Evolutionary conservation across 176 grass and related monocot genomes (phyloP), one percentile per base, ranked within the genome.

Genomic region (Triticum monococcum): DNA sequence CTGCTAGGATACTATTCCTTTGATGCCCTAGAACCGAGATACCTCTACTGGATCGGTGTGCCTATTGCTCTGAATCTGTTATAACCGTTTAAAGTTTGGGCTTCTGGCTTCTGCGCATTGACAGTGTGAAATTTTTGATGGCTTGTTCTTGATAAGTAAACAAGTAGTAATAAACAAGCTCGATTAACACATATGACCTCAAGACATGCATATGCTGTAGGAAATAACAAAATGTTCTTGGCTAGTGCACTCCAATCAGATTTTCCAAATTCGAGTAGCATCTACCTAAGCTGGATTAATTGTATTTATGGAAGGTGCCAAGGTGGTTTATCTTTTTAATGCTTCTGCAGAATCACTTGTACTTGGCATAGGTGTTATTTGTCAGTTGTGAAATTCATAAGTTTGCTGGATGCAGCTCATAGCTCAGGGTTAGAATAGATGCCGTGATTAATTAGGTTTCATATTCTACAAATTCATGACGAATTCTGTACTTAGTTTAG

Each of bases 181-280:
- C 37, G n/a, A 7, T 59, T 60, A 22, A 50, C 16, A 48, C 35
- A 16, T 43, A 68, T 23, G 35, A 68, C 14, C 72, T 60, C 9
- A 33, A 45, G 13, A 45, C 7, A 35, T 76, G 18, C 25, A 76
- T 81, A 72, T 83, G 22, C 45, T 88, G 72, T 70, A 32, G 23
- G 32, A 59, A 78, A 38, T 46, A 69, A 66, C 72, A 48, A 64
- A 74, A 61, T 17, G 0, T 17, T 60, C 17, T n/a, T 76, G 61
- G 23, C 32, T 83, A 74, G 2, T 25, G 54, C 7, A 18, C 32
- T 37, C 32, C 22, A 62, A 37, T 38, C 54, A 79, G 13, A 67
- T 14, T 78, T 8, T 77, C 52, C 64, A 59, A 79, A 61, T 79
- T 1, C 36, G 12, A 24, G 32, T 23, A 35, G 28, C 10, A 22